These are phyloP conservation scores for Polygonum maritimum DNA, from an alignment of 148 eudicot species.

Conservation along the genomic window DNA sequence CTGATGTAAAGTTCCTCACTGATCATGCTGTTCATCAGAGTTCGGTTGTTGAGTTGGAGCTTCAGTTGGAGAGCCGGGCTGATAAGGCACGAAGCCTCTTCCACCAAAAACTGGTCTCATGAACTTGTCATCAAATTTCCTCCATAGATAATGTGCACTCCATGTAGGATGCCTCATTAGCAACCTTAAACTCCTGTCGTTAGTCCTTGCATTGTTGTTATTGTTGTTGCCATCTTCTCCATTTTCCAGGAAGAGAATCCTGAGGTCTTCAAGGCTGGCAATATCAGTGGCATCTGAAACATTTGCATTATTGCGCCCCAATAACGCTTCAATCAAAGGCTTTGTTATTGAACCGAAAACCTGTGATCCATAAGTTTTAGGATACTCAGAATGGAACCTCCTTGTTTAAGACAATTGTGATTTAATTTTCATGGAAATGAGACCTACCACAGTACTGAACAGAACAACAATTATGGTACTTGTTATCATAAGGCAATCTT, in stretches of 20 bases:
- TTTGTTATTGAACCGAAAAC: conserved; percentile 59
- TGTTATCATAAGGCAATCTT: conserved; percentile 61
- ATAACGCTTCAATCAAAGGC: conserved; percentile 40
- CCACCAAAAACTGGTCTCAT: conserved; percentile 99
- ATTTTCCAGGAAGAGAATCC: conserved; percentile 34
- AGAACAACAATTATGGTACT: conserved; percentile 67
- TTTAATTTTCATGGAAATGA: background rate
- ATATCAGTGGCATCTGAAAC: conserved; percentile 40
- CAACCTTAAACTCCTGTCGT: conserved; percentile 22
- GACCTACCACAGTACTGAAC: conserved; percentile 80
- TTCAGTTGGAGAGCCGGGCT: conserved; percentile 75
- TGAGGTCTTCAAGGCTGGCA: conserved; percentile 50
- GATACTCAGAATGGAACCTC: background rate
- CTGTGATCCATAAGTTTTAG: conserved; percentile 19
- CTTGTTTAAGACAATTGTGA: background rate
- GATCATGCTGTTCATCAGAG: conserved; percentile 14
- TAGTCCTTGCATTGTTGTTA: conserved; percentile 17
- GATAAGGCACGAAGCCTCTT: conserved; percentile 72
- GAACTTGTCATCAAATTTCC: conserved; percentile 80
- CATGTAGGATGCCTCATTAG: conserved; percentile 48
- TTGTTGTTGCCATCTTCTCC: conserved; percentile 1
- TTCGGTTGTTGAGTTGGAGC: conserved; percentile 21
- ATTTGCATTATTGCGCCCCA: conserved; percentile 26
- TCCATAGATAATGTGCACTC: conserved; percentile 73
- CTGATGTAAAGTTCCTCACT: background rate